These are phyloP conservation scores for Quercus variabilis DNA, from an alignment of 306 rosid genomes.

Conservation along the genomic window DNA sequence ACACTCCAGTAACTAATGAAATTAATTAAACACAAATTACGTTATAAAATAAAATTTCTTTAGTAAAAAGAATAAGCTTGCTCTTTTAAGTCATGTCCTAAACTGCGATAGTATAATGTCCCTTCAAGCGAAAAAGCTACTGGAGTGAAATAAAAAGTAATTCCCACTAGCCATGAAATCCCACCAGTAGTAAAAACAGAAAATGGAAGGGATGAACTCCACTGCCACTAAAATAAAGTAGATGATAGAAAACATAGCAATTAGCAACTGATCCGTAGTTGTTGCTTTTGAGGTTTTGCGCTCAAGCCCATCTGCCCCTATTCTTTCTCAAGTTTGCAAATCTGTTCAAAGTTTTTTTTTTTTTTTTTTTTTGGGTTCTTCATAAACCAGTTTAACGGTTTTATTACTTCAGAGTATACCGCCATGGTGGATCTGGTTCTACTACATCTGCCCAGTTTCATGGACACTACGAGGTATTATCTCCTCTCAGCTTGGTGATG, in stretches of 20 bases:
- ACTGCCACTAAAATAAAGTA: background rate
- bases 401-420: constrained; percentile 57
- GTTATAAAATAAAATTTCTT: no score
- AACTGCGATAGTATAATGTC: no score
- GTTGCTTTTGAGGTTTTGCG: background rate
- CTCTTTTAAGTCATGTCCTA: no score
- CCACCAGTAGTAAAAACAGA: background rate
- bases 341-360: background rate
- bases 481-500: constrained; percentile 90
- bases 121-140: no score
- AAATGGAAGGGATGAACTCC: no score
- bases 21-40: no score
- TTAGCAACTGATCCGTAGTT: background rate
- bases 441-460: constrained; percentile 79
- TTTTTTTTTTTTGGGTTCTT: no score
- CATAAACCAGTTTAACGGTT: background rate
- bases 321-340: background rate
- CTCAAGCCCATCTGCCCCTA: no score
- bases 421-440: constrained; percentile 94
- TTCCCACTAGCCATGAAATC: background rate
- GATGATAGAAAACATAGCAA: background rate
- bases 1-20: background rate
- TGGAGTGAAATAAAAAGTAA: background rate
- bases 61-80: no score
- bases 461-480: constrained; percentile 88